phyloP scores from a whole-genome alignment of 805 yeast genomes.

The Saccharomycopsis guyanensis region DNA sequence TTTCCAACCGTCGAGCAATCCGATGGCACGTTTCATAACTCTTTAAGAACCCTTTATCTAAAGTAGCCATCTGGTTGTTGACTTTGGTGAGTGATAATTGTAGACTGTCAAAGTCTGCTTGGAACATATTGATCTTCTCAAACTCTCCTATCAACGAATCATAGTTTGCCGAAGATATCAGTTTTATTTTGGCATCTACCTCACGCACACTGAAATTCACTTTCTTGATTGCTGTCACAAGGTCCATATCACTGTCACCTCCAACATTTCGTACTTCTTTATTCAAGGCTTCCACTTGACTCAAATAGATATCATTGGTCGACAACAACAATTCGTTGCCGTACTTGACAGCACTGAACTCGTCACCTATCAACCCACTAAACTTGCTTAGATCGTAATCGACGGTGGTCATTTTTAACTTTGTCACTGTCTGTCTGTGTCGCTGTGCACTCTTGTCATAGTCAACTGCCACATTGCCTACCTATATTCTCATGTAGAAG shows the following conservation, averaged over 20 bases:
- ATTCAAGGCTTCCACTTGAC: constrained; percentile 2
- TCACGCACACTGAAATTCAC: constrained; percentile 36
- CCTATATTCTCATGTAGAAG: neutral
- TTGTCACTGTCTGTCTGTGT: neutral
- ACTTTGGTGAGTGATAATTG: constrained; percentile 30
- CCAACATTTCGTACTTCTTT: neutral
- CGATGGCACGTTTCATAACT: constrained; percentile 35
- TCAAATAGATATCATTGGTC: constrained; percentile 9
- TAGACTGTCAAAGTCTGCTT: constrained; percentile 25
- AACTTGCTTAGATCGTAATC: constrained; percentile 7
- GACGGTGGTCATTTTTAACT: neutral
- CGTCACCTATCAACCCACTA: constrained; percentile 7
- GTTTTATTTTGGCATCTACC: constrained; percentile 33
- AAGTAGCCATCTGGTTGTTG: constrained; percentile 29
- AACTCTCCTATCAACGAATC: constrained; percentile 32
- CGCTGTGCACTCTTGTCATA: no score
- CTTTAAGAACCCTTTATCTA: constrained; percentile 30
- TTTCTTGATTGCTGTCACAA: constrained; percentile 36
- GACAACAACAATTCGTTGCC: constrained; percentile 12
- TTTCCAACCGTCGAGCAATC: constrained; percentile 31
- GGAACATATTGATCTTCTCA: constrained; percentile 28
- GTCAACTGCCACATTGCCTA: no score
- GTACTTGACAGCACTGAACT: constrained; percentile 9
- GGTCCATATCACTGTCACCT: constrained; percentile 29
- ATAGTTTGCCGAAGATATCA: constrained; percentile 30